Conservation (phyloP, 2,329 filamentous ascomycete species). For the Metarhizium anisopliae region DNA sequence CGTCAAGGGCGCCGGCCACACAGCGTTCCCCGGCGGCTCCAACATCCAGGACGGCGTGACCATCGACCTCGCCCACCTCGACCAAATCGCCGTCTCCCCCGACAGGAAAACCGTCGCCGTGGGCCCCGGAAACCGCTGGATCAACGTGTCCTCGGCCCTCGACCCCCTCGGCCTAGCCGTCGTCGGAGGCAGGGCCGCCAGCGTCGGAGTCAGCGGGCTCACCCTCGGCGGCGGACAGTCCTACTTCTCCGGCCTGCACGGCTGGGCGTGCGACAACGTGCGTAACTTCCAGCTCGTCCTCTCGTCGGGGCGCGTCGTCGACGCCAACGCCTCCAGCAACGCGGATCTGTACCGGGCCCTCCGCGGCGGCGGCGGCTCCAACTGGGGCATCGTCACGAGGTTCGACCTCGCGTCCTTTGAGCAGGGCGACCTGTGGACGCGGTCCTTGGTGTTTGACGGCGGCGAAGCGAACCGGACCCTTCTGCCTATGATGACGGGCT, state of each 20-base stretch:
- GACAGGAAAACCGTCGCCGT: conserved; percentile 28
- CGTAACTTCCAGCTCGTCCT: conserved; percentile 38
- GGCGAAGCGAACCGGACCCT: conserved; percentile 7
- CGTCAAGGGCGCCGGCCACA: conserved; percentile 23
- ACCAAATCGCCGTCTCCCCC: conserved; percentile 21
- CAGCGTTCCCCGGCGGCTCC: conserved; percentile 32
- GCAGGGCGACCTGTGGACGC: conserved; percentile 9
- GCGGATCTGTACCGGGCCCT: conserved; percentile 49
- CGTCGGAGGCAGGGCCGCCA: conserved; percentile 13
- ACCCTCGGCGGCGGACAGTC: conserved; percentile 17
- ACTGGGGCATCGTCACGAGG: conserved; percentile 27
- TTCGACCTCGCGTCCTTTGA: conserved; percentile 9
- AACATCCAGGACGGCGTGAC: conserved; percentile 31
- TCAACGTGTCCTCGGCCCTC: conserved; percentile 21
- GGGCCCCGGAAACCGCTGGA: conserved; percentile 35
- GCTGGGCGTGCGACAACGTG: conserved; percentile 50
- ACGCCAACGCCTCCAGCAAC: conserved; percentile 31
- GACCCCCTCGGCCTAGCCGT: conserved; percentile 11
- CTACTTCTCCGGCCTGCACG: conserved; percentile 12
- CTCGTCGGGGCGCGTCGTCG: conserved; percentile 32
- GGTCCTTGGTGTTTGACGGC: conserved; percentile 8
- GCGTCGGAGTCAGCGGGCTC: conserved; percentile 15
- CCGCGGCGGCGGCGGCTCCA: conserved; percentile 41
- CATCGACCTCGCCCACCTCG: conserved; percentile 33
- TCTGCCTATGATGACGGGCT: conserved; percentile 7